Conservation (phyloP, 2,329 filamentous ascomycete species). For the Sclerotinia trifoliorum region DNA sequence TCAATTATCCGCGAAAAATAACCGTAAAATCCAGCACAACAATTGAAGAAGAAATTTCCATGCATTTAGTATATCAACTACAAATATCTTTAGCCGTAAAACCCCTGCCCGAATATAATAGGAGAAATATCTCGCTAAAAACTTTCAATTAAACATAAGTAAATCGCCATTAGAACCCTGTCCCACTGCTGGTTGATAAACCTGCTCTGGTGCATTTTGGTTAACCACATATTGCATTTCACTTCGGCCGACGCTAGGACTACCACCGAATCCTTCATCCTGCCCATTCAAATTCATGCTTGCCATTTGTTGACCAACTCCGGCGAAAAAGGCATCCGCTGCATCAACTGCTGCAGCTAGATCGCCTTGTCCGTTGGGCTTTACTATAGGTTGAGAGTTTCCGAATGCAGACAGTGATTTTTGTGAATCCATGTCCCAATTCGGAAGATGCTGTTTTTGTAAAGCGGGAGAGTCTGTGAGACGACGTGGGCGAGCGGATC, state of each 20-base stretch:
- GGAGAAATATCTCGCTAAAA: conserved; percentile 3
- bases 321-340: conserved; percentile 86
- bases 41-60: neutral
- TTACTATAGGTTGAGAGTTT: conserved; percentile 40
- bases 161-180: conserved; percentile 68
- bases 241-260: conserved; percentile 47
- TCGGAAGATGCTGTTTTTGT: conserved; percentile 66
- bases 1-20: neutral
- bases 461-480: conserved; percentile 82
- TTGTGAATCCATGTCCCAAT: conserved; percentile 53
- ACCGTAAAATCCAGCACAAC: neutral
- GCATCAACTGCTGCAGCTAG: conserved; percentile 74
- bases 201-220: conserved; percentile 74
- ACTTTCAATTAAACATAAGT: conserved; percentile 42
- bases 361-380: conserved; percentile 44
- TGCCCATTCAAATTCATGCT: conserved; percentile 63
- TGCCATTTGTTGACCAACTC: conserved; percentile 71
- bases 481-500: conserved; percentile 76
- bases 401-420: conserved; percentile 62
- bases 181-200: conserved; percentile 67
- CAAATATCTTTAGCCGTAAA: conserved; percentile 6
- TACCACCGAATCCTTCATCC: conserved; percentile 63
- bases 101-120: neutral
- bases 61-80: conserved; percentile 10
- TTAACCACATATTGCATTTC: conserved; percentile 70